phyloP scores from a whole-genome alignment of 169 alveolate genomes.

The Plasmodium gaboni region DNA sequence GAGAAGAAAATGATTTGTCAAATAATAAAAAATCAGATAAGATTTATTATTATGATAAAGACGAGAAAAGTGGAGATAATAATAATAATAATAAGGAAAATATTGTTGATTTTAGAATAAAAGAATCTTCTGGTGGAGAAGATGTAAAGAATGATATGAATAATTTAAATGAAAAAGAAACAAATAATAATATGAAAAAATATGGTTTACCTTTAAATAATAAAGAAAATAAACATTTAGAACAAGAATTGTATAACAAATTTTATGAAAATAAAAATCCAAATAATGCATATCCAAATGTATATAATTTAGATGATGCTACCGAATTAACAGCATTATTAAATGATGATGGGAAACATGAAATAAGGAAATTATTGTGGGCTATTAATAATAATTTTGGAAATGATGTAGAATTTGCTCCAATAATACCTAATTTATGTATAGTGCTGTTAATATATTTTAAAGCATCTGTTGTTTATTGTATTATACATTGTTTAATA shows the following conservation, averaged over 20 bases:
- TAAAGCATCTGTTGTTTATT: slow-evolving; percentile 82
- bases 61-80: not conserved
- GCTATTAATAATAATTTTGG: slow-evolving; percentile 82
- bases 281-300: slow-evolving; percentile 37
- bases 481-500: slow-evolving; percentile 82
- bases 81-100: not conserved
- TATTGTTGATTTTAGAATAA: not conserved
- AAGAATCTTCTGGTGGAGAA: not conserved
- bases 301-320: slow-evolving; percentile 83
- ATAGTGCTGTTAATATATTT: slow-evolving; percentile 80
- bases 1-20: not conserved
- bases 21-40: not conserved
- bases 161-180: not conserved
- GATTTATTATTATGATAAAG: not conserved
- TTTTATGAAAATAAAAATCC: slow-evolving; percentile 30
- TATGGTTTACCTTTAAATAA: not conserved
- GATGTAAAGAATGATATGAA: not conserved
- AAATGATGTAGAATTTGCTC: slow-evolving; percentile 84
- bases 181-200: slow-evolving; percentile 12
- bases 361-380: slow-evolving; percentile 84
- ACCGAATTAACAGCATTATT: slow-evolving; percentile 82
- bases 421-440: slow-evolving; percentile 84
- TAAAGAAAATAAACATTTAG: slow-evolving; percentile 11
- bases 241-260: slow-evolving; percentile 51
- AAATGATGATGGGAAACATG: slow-evolving; percentile 80